Evolutionary conservation across 768 basidiomycete genomes (phyloP).

Genomic region (Postia placenta): DNA sequence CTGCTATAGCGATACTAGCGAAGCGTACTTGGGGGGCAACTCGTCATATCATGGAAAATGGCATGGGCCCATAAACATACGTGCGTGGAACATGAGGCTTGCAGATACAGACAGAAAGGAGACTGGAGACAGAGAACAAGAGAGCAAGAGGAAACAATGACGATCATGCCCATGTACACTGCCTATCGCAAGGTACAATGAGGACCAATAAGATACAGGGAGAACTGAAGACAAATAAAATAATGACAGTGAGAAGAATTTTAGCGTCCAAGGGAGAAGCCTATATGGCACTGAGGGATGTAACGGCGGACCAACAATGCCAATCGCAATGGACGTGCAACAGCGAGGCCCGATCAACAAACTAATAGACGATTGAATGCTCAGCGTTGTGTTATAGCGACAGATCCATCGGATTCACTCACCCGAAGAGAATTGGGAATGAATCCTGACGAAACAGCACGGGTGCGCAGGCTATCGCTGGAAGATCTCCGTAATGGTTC

Average conservation of each 20-base stretch:
- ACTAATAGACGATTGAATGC: conserved; percentile 2
- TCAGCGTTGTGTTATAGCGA: background rate
- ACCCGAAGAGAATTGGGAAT: conserved; percentile 2
- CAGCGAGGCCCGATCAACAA: conserved; percentile 11
- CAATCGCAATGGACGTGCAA: background rate
- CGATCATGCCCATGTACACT: conserved; percentile 4
- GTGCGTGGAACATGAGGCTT: conserved; percentile 13
- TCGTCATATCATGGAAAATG: conserved; percentile 22
- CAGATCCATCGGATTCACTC: background rate
- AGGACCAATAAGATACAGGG: background rate
- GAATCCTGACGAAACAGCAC: conserved; percentile 5
- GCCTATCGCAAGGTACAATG: background rate
- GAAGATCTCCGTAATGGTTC: conserved; percentile 49
- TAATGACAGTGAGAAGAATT: background rate
- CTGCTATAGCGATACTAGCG: conserved; percentile 19
- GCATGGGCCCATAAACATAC: conserved; percentile 22
- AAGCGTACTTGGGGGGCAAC: conserved; percentile 17
- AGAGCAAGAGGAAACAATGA: background rate
- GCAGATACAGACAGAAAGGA: conserved; percentile 12
- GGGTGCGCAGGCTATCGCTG: conserved; percentile 16
- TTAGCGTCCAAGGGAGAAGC: background rate
- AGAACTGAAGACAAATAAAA: background rate
- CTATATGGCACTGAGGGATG: conserved; percentile 3
- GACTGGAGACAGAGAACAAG: conserved; percentile 9
- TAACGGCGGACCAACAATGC: conserved; percentile 2